Evolutionary conservation across 1,284 basidiomycete species (phyloP), one percentile per base, ranked within the genome.

Genomic region (Stygiomarasmius scandens): DNA sequence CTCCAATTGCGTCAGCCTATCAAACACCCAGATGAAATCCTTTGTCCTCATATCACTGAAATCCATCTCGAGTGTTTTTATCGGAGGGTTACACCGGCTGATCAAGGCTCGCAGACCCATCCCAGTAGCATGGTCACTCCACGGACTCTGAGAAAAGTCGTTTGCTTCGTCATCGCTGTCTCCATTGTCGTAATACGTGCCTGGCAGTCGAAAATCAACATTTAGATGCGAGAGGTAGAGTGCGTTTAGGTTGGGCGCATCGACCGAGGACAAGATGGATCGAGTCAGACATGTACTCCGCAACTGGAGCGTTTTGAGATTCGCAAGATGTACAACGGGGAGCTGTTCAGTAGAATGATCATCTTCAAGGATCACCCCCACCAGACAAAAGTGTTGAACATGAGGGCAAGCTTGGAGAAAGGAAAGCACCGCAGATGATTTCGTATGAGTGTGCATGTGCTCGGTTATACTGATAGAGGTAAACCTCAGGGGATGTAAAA

Each of bases 21-120:
- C 79, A 61, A 91, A 91, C 47, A 84, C 73, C 74, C 83, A 89
- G 36, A 65, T 66, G 66, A 91, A 91, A 67, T 91, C 89, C 70
- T 90, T 90, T 49, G 87, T 90, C 44, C 89, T 83, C 81, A 90
- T 84, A 70, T 90, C 89, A 49, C 85, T 85, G 62, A 85, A 87
- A 66, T 90, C 86, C 89, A 91, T 91, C 65, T 86, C 80, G 25
- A 91, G 78, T 27, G 84, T 69, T 46, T 77, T 75, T 41, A 91
- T 72, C 12, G 86, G 85, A 2, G 89, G 88, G 49, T 74, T 72
- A 9, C 50, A 60, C 12, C 85, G 78, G 10, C 70, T 66, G 38
- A 90, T 77, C 54, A 91, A 79, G 52, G 73, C 77, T 34, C 89
- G 83, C 24, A 91, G 71, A n/a, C 88, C 89, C 86, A 90, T 88